Percentiles rank a stretch among this genome's conserved stretches.
These are phyloP conservation scores for Trichoderma citrinoviride DNA, from an alignment of 2,329 filamentous ascomycete genomes.

Conservation along the genomic window DNA sequence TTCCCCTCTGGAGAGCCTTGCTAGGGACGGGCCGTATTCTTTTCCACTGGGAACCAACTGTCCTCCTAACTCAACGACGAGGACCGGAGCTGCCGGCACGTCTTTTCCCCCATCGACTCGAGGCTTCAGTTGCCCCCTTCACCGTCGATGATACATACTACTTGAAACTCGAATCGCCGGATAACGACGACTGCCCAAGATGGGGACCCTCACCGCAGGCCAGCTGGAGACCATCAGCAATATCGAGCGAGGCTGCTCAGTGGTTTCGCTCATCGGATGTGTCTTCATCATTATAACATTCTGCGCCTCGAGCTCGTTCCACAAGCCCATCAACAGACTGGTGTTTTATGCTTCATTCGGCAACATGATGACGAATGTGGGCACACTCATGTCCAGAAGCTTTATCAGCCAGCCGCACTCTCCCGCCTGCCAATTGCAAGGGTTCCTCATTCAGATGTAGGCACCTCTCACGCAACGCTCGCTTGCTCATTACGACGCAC, in stretches of 20 bases:
- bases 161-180: neutral
- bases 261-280: constrained; percentile 68
- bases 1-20: constrained; percentile 7
- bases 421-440: constrained; percentile 68
- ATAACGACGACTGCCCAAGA: neutral
- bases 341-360: constrained; percentile 82
- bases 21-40: neutral
- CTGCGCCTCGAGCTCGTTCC: constrained; percentile 63
- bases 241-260: constrained; percentile 67
- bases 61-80: neutral
- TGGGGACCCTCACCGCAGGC: constrained; percentile 22
- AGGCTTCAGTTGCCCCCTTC: neutral
- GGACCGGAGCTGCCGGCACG: constrained; percentile 16
- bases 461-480: constrained; percentile 29
- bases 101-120: neutral
- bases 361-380: constrained; percentile 74
- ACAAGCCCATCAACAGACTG: constrained; percentile 82
- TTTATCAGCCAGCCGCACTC: constrained; percentile 51
- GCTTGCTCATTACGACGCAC: neutral
- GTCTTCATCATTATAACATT: constrained; percentile 72
- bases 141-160: neutral
- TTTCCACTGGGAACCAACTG: neutral
- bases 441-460: constrained; percentile 78
- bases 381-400: constrained; percentile 67
- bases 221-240: constrained; percentile 56